Base-by-base conservation (phyloP, 2,329 filamentous ascomycete species). In the Microdochium bolleyi region DNA sequence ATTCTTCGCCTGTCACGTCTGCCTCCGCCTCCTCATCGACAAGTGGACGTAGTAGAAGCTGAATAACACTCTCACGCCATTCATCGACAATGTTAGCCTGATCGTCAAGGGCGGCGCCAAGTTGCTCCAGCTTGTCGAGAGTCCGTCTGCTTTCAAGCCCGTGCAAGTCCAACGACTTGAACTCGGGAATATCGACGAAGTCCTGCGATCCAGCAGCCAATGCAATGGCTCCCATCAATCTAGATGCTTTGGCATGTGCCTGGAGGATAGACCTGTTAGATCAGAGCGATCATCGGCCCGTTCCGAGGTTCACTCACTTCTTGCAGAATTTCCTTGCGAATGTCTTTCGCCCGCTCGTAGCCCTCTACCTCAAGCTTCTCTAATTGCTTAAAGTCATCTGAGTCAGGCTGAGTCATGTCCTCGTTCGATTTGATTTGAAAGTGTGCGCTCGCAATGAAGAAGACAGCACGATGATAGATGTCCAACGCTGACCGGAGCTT, bases 1-100 rank as follows among this genome's bases (percentile, higher is more conserved):
- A 94, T 65, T 97, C 94, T 54, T 96, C 87, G 24, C 94, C 94
- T 11, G 90, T 92, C 2, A 84, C 79, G 54, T 95, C 89, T 10
- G 79, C 70, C 16, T 74, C 74, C 1, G 83, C 83, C 41, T 95
- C 90, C 62, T 94, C 84, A 60, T 97, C 94, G 19, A 97, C 83
- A 1, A 97, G 76, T 0, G 89, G 83, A 55, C 84, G 79, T 11
- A 88, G 71, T 10, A 96, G 75, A 21, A 92, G 79, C 52, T 87
- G 78, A 19, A 89, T 78, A 54, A 92, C 84, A 44, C 83, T 76
- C 53, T 86, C 78, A 44, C 91, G 83, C 89, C 88, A 95, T 49
- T 85, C 77, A 49, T 88, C 80, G 49, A 96, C 78, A 49, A 87
- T 68, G 27, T 79, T 73, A 0, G 87, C 85, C 70, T 96, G 90